phyloP scores from a whole-genome alignment of 2,329 filamentous ascomycete genomes.

The Daldinia eschscholtzii region DNA sequence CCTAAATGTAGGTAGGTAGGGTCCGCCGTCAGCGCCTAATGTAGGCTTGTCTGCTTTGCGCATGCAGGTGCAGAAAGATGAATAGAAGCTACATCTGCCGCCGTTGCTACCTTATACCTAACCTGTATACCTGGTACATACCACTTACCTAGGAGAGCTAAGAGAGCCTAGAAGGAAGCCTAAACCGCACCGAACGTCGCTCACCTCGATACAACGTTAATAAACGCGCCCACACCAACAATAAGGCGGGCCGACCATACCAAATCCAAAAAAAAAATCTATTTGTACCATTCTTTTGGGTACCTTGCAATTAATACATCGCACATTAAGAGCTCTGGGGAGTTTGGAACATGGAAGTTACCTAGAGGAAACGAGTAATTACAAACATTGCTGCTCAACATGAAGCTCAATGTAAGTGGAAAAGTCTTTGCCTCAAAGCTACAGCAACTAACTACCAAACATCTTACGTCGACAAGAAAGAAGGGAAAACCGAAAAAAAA shows the following conservation, averaged over 20 bases:
- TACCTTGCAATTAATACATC: constrained; percentile 15
- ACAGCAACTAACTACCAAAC: constrained; percentile 2
- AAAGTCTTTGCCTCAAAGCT: constrained; percentile 33
- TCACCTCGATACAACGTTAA: constrained; percentile 35
- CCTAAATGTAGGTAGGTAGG: not conserved
- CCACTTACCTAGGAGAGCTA: constrained; percentile 32
- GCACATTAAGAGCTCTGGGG: constrained; percentile 5
- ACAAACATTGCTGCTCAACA: constrained; percentile 12
- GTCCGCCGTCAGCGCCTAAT: constrained; percentile 28
- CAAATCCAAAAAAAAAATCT: constrained; percentile 2
- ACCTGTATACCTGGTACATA: constrained; percentile 12
- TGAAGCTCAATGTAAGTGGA: constrained; percentile 7
- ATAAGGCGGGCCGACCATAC: constrained; percentile 36
- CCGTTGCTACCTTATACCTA: constrained; percentile 24
- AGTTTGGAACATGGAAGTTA: constrained; percentile 8
- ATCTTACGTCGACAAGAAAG: constrained; percentile 15
- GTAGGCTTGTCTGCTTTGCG: constrained; percentile 15
- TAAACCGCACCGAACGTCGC: constrained; percentile 24
- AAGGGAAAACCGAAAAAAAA: constrained; percentile 12
- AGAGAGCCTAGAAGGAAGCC: constrained; percentile 33
- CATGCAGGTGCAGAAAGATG: constrained; percentile 26
- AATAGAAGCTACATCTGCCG: constrained; percentile 32
- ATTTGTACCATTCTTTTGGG: constrained; percentile 22
- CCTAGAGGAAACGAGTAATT: not conserved
- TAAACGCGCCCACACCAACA: constrained; percentile 36